These are phyloP conservation scores for Mycena galopus DNA, from an alignment of 768 basidiomycete genomes.

Conservation along the genomic window DNA sequence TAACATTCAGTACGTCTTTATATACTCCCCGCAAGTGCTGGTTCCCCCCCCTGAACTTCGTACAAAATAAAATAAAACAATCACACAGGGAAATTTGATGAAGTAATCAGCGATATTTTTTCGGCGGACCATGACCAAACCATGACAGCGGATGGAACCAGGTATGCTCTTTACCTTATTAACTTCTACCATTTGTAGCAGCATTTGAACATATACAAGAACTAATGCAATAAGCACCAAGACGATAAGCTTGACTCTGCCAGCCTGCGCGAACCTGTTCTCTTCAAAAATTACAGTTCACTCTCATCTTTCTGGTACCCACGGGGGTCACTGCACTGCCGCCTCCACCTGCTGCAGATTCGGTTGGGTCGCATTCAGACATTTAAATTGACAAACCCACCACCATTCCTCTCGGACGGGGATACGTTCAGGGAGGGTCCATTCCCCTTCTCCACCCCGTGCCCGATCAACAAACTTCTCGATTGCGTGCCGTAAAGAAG, in stretches of 20 bases:
- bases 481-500: background rate
- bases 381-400: background rate
- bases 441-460: background rate
- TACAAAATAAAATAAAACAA: background rate
- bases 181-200: background rate
- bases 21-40: no score
- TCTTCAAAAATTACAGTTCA: no score
- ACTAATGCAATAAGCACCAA: slow-evolving; percentile 1
- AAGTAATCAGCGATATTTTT: slow-evolving; percentile 5
- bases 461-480: slow-evolving; percentile 7
- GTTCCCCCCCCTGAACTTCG: background rate
- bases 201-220: slow-evolving; percentile 7
- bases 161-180: slow-evolving; percentile 5
- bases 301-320: no score
- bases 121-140: background rate
- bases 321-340: no score
- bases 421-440: background rate
- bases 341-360: slow-evolving; percentile 1
- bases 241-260: slow-evolving; percentile 3
- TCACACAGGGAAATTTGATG: background rate
- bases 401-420: background rate
- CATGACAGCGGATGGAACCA: slow-evolving; percentile 3
- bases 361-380: slow-evolving; percentile 1
- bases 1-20: no score
- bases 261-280: background rate